Conservation (phyloP, 495 filamentous ascomycete species). For the Chaetomium cochliodes region DNA sequence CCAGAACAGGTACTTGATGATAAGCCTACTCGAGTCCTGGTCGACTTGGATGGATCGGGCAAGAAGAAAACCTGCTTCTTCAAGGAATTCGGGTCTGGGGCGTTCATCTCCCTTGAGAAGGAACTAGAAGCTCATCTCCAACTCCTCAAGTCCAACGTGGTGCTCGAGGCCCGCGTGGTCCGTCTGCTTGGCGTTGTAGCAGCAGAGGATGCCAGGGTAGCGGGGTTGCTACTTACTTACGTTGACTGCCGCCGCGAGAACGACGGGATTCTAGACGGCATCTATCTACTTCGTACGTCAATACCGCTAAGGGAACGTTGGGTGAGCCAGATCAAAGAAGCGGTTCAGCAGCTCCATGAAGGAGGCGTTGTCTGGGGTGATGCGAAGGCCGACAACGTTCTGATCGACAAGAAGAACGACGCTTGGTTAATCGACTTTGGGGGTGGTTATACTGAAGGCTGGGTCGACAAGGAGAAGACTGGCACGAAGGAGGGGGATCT, state of each 20-base stretch:
- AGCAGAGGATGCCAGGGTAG: conserved; percentile 9
- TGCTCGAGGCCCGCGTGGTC: conserved; percentile 12
- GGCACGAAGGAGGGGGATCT: conserved; percentile 45
- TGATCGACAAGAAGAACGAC: conserved; percentile 3
- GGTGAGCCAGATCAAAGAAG: conserved; percentile 23
- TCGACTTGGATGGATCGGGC: conserved; percentile 20
- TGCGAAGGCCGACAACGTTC: not conserved
- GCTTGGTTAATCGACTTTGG: conserved; percentile 3
- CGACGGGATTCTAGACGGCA: not conserved
- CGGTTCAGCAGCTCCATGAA: conserved; percentile 34
- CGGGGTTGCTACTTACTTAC: conserved; percentile 13
- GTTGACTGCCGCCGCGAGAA: conserved; percentile 14
- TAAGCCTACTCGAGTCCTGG: conserved; percentile 19
- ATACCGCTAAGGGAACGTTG: conserved; percentile 15
- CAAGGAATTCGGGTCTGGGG: conserved; percentile 15
- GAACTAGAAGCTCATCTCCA: conserved; percentile 15
- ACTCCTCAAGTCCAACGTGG: conserved; percentile 7
- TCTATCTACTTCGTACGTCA: not conserved
- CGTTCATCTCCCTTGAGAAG: conserved; percentile 3
- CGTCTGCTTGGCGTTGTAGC: conserved; percentile 19
- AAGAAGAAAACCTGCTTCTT: conserved; percentile 23
- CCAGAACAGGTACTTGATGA: conserved; percentile 18
- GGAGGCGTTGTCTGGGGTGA: conserved; percentile 27
- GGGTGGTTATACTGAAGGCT: not conserved
- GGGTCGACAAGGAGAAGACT: conserved; percentile 26